phyloP scores from a whole-genome alignment of 371 early-diverging fungal genomes.

The Lichtheimia ramosa region DNA sequence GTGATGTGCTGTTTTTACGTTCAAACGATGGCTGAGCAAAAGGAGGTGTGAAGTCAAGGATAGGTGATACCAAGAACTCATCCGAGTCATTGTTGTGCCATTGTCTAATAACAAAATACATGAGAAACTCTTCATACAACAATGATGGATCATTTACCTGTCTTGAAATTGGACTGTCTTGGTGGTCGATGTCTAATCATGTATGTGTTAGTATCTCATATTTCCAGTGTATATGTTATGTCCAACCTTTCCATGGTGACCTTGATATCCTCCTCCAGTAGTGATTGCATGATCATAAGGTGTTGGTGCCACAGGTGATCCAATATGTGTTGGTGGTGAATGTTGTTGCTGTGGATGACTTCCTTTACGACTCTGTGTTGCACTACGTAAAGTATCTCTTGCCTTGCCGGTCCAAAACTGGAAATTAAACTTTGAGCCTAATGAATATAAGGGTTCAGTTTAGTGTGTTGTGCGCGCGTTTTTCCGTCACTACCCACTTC shows the following conservation, averaged over 20 bases:
- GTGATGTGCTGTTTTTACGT: slow-evolving; percentile 22
- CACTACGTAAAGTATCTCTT: slow-evolving; percentile 4
- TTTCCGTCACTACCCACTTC: no score
- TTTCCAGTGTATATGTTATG: no score
- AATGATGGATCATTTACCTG: no score
- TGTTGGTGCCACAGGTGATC: not conserved
- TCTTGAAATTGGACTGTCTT: no score
- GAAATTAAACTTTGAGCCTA: slow-evolving; percentile 13
- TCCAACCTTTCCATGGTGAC: no score
- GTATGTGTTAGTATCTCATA: no score
- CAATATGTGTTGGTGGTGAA: not conserved
- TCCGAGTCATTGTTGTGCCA: not conserved
- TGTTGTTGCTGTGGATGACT: not conserved
- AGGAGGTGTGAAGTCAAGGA: slow-evolving; percentile 7
- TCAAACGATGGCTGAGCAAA: slow-evolving; percentile 1
- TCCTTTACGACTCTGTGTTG: not conserved
- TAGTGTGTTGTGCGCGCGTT: not conserved
- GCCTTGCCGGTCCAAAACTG: slow-evolving; percentile 19
- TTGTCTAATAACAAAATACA: not conserved
- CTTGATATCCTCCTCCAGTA: not conserved
- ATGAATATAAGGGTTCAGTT: not conserved
- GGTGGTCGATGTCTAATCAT: no score
- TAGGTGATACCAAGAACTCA: not conserved
- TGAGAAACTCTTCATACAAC: no score
- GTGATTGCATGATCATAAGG: slow-evolving; percentile 1